These are phyloP conservation scores for Teratosphaeria epicoccoides DNA, from an alignment of 2,329 filamentous ascomycete species.

Conservation along the genomic window DNA sequence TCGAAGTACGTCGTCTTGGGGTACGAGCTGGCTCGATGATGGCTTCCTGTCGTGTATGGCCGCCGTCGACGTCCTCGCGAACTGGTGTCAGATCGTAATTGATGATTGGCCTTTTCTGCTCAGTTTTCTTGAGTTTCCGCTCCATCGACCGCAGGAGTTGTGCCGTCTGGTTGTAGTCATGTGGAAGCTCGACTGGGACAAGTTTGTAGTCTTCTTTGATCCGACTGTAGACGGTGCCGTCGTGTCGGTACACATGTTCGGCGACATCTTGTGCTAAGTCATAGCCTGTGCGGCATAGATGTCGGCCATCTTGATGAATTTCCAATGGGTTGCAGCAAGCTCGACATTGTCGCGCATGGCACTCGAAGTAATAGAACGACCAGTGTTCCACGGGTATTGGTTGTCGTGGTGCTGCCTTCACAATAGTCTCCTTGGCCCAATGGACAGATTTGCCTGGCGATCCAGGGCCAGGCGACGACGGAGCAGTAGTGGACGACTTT, in stretches of 20 bases:
- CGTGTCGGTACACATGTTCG: constrained; percentile 32
- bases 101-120: constrained; percentile 26
- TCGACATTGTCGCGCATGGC: constrained; percentile 35
- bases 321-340: constrained; percentile 36
- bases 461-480: constrained; percentile 8
- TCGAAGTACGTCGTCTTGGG: constrained; percentile 1
- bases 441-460: constrained; percentile 16
- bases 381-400: constrained; percentile 33
- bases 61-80: background rate
- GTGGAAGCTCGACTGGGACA: constrained; percentile 36
- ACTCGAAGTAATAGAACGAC: constrained; percentile 39
- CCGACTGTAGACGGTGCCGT: constrained; percentile 22
- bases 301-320: constrained; percentile 29
- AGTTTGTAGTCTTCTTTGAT: constrained; percentile 28
- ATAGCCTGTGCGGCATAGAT: constrained; percentile 35
- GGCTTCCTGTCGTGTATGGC: constrained; percentile 9
- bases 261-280: constrained; percentile 36
- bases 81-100: constrained; percentile 31
- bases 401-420: constrained; percentile 29
- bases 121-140: constrained; percentile 28
- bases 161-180: constrained; percentile 30
- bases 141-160: constrained; percentile 34
- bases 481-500: constrained; percentile 14
- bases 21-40: constrained; percentile 9
- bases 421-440: constrained; percentile 16